Percentiles rank a stretch among this genome's conserved stretches.
phyloP scores from a whole-genome alignment of 148 eudicot species.

The Selenicereus undatus region DNA sequence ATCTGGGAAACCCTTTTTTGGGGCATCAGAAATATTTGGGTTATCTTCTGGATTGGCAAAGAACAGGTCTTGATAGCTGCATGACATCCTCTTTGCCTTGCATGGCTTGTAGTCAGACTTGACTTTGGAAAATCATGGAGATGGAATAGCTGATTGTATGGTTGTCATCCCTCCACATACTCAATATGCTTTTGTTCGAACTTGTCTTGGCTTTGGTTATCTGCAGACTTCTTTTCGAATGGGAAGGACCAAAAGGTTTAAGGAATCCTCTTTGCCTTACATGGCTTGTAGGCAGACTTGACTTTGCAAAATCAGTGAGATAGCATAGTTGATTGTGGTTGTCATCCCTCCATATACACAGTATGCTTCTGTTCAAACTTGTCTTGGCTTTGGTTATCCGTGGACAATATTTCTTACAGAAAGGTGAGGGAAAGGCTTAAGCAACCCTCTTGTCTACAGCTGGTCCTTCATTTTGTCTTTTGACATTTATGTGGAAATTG shows the following conservation, averaged over 20 bases:
- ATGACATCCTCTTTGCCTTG: no score
- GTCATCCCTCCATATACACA: neutral
- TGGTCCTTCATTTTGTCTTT: neutral
- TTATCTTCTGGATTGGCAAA: no score
- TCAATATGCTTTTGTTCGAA: neutral
- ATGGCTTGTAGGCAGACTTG: no score
- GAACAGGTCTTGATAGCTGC: no score
- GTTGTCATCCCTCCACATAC: neutral
- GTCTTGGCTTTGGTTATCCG: neutral
- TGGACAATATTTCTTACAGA: neutral
- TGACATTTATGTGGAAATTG: neutral
- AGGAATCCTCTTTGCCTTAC: neutral
- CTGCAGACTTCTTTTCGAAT: neutral
- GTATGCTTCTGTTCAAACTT: neutral
- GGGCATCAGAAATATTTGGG: no score
- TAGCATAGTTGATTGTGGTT: neutral
- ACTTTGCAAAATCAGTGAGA: no score
- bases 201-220: neutral
- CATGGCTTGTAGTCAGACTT: no score
- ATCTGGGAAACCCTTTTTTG: no score
- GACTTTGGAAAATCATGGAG: no score
- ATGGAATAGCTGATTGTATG: neutral
- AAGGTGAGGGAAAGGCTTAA: no score
- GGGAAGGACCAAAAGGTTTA: neutral
- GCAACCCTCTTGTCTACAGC: neutral